Percentiles rank a stretch among this genome's conserved stretches.
Evolutionary conservation across 73 alveolate genomes (phyloP).

Genomic region (Paramecium tetraurelia): DNA sequence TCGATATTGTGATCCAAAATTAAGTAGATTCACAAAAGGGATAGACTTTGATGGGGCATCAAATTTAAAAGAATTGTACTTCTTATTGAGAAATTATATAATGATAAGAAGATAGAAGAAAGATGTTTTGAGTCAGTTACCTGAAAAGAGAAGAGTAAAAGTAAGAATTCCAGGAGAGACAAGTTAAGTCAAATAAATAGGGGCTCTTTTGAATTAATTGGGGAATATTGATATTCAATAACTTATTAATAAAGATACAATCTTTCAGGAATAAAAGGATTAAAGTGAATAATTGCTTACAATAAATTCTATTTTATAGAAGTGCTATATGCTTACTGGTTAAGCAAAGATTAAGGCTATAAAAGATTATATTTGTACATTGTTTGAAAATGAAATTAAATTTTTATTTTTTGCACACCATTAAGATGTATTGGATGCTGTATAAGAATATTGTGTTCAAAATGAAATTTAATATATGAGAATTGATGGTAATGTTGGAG

Average conservation of each 20-base stretch:
- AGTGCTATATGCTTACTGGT: constrained; percentile 86
- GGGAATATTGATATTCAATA: constrained; percentile 44
- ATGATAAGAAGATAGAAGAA: constrained; percentile 94
- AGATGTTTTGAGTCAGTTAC: constrained; percentile 90
- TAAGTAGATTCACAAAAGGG: constrained; percentile 64
- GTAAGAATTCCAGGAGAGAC: constrained; percentile 78
- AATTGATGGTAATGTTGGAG: constrained; percentile 91
- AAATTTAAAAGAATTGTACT: constrained; percentile 85
- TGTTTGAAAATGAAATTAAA: constrained; percentile 86
- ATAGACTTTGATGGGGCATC: constrained; percentile 93
- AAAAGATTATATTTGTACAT: constrained; percentile 76
- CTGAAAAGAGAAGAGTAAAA: constrained; percentile 89
- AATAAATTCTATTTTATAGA: constrained; percentile 37
- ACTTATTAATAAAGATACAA: constrained; percentile 45
- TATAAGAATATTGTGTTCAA: constrained; percentile 81
- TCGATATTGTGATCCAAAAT: constrained; percentile 93
- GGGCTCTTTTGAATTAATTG: constrained; percentile 64
- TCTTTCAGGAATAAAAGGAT: not conserved
- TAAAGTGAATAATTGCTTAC: constrained; percentile 51
- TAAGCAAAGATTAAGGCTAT: constrained; percentile 87
- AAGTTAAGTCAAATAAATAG: constrained; percentile 59
- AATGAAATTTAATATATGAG: constrained; percentile 83
- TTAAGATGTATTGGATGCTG: constrained; percentile 84
- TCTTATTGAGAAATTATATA: constrained; percentile 74
- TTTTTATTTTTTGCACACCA: constrained; percentile 93